phyloP scores from a whole-genome alignment of 176 grass and related monocot genomes.

The Ensete glaucum region DNA sequence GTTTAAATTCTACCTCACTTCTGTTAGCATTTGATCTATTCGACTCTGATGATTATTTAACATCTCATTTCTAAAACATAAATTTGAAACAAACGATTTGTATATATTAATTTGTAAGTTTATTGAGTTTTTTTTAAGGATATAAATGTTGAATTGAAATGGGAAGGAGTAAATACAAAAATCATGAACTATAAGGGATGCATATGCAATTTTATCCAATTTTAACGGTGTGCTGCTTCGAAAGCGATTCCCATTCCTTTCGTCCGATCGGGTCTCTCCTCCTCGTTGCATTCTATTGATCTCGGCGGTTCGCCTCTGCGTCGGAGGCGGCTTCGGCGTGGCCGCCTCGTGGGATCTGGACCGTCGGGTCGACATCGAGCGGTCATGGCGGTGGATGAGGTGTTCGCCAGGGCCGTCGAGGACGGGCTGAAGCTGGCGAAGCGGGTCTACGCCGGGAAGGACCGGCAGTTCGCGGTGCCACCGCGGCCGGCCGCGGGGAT shows the following conservation, averaged over 20 bases:
- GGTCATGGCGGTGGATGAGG: conserved; percentile 24
- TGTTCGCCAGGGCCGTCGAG: conserved; percentile 66
- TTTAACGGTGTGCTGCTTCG: background rate
- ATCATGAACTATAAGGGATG: too few species aligned
- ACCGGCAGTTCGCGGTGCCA: conserved; percentile 10
- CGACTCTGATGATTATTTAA: too few species aligned
- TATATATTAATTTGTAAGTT: too few species aligned
- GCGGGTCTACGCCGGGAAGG: conserved; percentile 22
- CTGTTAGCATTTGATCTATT: too few species aligned
- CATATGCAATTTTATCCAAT: too few species aligned
- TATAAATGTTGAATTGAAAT: too few species aligned
- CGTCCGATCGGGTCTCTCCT: background rate
- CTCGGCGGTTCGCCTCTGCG: too few species aligned
- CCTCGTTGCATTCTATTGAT: background rate
- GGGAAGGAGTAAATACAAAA: too few species aligned
- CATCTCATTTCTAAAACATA: too few species aligned
- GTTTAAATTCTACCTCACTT: too few species aligned
- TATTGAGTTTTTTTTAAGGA: too few species aligned
- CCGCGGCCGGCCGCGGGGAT: conserved; percentile 34
- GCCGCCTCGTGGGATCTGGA: background rate
- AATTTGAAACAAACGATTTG: too few species aligned
- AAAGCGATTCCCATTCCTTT: background rate
- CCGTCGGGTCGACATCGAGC: background rate
- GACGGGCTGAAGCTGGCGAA: conserved; percentile 70
- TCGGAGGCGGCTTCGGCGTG: background rate